Base-by-base conservation (phyloP, 2,329 filamentous ascomycete species). In the Trichocomaceae sp. region DNA sequence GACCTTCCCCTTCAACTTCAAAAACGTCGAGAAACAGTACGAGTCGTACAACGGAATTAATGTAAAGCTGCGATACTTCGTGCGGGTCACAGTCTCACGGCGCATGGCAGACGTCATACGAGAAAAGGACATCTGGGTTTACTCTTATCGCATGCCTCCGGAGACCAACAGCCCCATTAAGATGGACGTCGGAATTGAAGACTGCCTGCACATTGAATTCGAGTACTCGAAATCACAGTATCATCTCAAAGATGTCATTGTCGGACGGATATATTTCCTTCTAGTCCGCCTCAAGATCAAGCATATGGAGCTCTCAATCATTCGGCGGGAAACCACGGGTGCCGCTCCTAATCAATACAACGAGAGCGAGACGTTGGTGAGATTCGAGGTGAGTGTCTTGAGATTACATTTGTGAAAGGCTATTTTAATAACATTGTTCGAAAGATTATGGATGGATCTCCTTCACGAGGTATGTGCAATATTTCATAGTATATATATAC, bases 31-130 rank as follows among this genome's bases (percentile, higher is more conserved):
- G 82, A 99, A 99, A 80, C 91, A 95, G 74, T 99, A 99, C 80
- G 95, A 99, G 76, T 96, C 91, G 61, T 99, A 99, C 81, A 95
- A 96, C 71, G 93, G 93, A 69, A 99, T 99, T 83, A 99, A 99
- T 70, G 93, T 99, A 67, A 95, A 96, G 79, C 83, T 99, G 70
- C 90, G 93, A 64, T 99, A 99, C 82, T 97, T 97, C 75, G 86
- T 97, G 56, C 88, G 91, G 64, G 93, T 97, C 63, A 99, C 93
- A 35, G 93, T 99, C 47, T 95, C 90, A 50, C 84, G 93, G 66
- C 85, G 93, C 70, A 97, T 99, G 90, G 90, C 90, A 65, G 93
- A 99, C 69, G 92, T 99, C 56, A 90, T 97, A 66, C 87, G 95
- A 64, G 95, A 99, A 76, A 99, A 99, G 82, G 95, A 99, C 73